Percentiles rank a stretch among this genome's conserved stretches.
phyloP scores from a whole-genome alignment of 108 stramenopile species.

The Fistulifera solaris region DNA sequence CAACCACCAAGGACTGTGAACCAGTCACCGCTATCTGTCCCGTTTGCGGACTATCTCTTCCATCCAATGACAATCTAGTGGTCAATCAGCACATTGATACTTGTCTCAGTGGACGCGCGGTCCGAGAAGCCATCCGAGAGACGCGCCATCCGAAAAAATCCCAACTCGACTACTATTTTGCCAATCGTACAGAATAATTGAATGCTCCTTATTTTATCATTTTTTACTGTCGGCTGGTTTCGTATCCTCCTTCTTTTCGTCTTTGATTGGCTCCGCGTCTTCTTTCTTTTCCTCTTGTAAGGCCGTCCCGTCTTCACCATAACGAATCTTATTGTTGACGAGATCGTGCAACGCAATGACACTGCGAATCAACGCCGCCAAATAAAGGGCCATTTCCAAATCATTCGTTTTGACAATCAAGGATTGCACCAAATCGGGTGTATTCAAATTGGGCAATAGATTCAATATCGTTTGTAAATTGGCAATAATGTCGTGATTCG shows the following conservation, averaged over 20 bases:
- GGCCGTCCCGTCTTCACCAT: constrained; percentile 38
- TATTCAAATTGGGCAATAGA: constrained; percentile 95
- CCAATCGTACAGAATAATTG: no score
- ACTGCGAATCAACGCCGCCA: constrained; percentile 82
- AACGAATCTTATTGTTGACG: constrained; percentile 91
- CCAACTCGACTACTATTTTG: no score
- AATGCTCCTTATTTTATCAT: no score
- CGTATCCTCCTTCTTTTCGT: constrained; percentile 28
- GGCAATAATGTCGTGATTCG: constrained; percentile 85
- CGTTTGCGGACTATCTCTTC: constrained; percentile 27
- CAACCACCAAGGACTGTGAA: no score
- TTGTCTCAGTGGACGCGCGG: constrained; percentile 46
- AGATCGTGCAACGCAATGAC: constrained; percentile 96
- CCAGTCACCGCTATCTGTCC: constrained; percentile 26
- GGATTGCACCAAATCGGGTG: constrained; percentile 82
- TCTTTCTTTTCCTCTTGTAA: constrained; percentile 35
- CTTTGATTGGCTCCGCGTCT: constrained; percentile 28
- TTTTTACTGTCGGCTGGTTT: constrained; percentile 4
- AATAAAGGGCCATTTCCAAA: constrained; percentile 92
- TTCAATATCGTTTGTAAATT: constrained; percentile 95
- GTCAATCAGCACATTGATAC: constrained; percentile 64
- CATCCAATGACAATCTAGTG: constrained; percentile 26
- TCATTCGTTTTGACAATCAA: constrained; percentile 97
- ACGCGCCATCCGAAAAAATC: no score
- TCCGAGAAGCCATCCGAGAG: constrained; percentile 38